Percentiles rank a stretch among this genome's conserved stretches.
phyloP scores from a whole-genome alignment of 805 yeast genomes.

The Huiozyma sinensis region DNA sequence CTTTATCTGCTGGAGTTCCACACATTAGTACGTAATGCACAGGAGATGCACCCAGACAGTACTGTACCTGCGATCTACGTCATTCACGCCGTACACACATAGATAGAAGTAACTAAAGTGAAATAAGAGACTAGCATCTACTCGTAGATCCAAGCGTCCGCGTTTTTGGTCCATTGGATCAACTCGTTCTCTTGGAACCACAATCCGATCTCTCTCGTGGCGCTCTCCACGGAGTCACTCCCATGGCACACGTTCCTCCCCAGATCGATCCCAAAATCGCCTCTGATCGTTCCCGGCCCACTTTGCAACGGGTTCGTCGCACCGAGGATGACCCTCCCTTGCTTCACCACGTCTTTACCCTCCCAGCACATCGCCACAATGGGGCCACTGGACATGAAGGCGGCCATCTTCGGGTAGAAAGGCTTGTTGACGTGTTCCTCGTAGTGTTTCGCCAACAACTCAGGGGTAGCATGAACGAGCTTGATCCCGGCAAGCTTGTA shows the following conservation, averaged over 20 bases:
- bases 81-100: too few species aligned
- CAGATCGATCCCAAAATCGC: constrained; percentile 95
- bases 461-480: constrained; percentile 79
- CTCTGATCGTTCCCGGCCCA: constrained; percentile 99
- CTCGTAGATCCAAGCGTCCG: constrained; percentile 89
- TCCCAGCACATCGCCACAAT: constrained; percentile 99
- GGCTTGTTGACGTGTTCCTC: constrained; percentile 92
- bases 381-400: constrained; percentile 98
- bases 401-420: constrained; percentile 92
- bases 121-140: constrained; percentile 28
- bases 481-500: constrained; percentile 95
- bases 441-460: constrained; percentile 85
- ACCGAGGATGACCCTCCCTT: constrained; percentile 95
- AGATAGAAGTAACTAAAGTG: too few species aligned
- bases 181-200: constrained; percentile 99
- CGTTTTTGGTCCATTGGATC: constrained; percentile 79
- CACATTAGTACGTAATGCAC: too few species aligned
- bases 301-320: constrained; percentile 97
- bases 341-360: constrained; percentile 98
- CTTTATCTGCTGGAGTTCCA: too few species aligned
- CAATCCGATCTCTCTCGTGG: constrained; percentile 87
- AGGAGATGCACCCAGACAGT: too few species aligned
- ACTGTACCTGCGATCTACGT: too few species aligned
- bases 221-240: constrained; percentile 97
- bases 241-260: constrained; percentile 99